These are phyloP conservation scores for Oleoguttula mirabilis DNA, from an alignment of 495 filamentous ascomycete genomes.

Conservation along the genomic window DNA sequence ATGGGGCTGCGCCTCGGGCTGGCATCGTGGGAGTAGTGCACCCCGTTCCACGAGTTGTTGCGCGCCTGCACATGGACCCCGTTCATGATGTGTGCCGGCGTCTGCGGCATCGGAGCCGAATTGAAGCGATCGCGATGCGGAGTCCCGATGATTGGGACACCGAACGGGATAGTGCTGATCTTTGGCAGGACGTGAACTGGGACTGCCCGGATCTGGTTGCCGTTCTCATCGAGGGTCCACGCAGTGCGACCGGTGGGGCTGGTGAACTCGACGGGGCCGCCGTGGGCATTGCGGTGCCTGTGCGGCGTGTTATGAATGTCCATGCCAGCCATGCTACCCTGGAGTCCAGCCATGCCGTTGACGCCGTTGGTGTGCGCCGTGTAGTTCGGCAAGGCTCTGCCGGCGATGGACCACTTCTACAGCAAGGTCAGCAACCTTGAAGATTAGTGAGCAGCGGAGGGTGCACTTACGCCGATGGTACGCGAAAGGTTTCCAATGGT, in stretches of 20 bases:
- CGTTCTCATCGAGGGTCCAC: slow-evolving; percentile 7
- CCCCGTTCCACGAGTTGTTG: slow-evolving; percentile 4
- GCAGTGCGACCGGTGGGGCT: slow-evolving; percentile 19
- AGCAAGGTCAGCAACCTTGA: neutral
- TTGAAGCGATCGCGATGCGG: neutral
- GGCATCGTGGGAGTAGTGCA: neutral
- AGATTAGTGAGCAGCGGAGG: neutral
- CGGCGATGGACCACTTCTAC: slow-evolving; percentile 4
- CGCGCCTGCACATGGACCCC: neutral
- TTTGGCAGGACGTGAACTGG: slow-evolving; percentile 3
- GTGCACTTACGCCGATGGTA: slow-evolving; percentile 3
- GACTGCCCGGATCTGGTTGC: neutral
- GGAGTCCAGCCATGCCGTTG: neutral
- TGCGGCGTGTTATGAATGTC: no score
- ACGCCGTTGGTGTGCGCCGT: neutral
- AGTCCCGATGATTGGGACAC: neutral
- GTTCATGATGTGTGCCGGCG: no score
- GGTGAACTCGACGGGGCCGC: neutral
- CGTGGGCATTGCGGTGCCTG: no score
- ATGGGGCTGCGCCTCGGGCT: neutral
- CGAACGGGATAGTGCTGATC: neutral
- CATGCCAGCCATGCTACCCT: no score
- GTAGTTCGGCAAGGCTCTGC: slow-evolving; percentile 2
- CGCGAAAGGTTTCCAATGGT: neutral
- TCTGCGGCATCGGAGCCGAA: slow-evolving; percentile 1